phyloP scores from a whole-genome alignment of 805 yeast species.

The Kodamaea leandrae region DNA sequence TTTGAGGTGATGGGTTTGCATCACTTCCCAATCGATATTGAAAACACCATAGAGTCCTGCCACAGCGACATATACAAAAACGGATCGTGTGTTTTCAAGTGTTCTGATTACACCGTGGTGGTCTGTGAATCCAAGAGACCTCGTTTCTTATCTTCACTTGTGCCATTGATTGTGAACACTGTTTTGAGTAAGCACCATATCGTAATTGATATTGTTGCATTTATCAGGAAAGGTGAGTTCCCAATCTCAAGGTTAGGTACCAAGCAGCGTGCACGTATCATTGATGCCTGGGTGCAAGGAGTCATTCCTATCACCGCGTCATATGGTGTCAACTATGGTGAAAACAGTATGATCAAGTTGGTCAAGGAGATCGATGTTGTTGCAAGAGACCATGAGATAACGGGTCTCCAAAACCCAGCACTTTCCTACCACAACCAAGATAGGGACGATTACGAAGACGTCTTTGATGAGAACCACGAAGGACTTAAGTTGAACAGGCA shows the following conservation, averaged over 20 bases:
- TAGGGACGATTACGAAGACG: slow-evolving; percentile 20
- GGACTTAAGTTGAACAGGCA: slow-evolving; percentile 29
- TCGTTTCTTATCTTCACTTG: slow-evolving; percentile 63
- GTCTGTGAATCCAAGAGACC: slow-evolving; percentile 62
- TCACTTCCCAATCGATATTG: slow-evolving; percentile 87
- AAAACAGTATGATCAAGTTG: slow-evolving; percentile 55
- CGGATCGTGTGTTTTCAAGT: slow-evolving; percentile 69
- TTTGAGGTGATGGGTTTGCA: slow-evolving; percentile 89
- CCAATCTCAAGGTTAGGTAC: slow-evolving; percentile 72
- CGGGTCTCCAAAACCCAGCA: slow-evolving; percentile 43
- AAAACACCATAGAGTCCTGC: slow-evolving; percentile 44
- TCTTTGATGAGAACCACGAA: slow-evolving; percentile 31
- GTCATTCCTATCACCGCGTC: slow-evolving; percentile 40
- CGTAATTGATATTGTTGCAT: slow-evolving; percentile 79
- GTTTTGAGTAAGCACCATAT: slow-evolving; percentile 79
- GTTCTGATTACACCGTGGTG: slow-evolving; percentile 74
- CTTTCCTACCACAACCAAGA: slow-evolving; percentile 36
- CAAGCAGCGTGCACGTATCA: slow-evolving; percentile 70
- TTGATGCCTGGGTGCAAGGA: slow-evolving; percentile 52
- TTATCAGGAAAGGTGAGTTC: slow-evolving; percentile 60
- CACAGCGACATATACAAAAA: slow-evolving; percentile 56
- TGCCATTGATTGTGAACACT: slow-evolving; percentile 78
- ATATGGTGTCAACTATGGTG: slow-evolving; percentile 64
- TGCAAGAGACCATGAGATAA: slow-evolving; percentile 37
- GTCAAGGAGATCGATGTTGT: slow-evolving; percentile 53